Evolutionary conservation across 2,329 filamentous ascomycete genomes (phyloP).

Genomic region (Colletotrichum higginsianum): DNA sequence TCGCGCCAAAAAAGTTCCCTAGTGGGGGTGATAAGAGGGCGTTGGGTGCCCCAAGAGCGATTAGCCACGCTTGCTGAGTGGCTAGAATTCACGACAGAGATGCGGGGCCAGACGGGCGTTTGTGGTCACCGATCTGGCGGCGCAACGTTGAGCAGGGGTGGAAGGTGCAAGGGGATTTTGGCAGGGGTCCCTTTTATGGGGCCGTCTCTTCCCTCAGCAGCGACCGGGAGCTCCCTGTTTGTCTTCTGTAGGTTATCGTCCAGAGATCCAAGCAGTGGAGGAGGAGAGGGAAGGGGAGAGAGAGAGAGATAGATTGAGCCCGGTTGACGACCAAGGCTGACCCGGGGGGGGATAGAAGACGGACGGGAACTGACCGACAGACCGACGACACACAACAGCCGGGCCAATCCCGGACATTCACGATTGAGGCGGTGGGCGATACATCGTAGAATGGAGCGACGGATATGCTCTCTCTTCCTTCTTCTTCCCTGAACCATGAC

Average conservation of each 20-base stretch:
- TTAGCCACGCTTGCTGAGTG: constrained; percentile 4
- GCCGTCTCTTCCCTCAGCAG: not conserved
- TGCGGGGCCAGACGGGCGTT: constrained; percentile 36
- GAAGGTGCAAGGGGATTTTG: not conserved
- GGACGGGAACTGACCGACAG: not conserved
- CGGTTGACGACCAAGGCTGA: not conserved
- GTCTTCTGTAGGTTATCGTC: too few relatives aligned
- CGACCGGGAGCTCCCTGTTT: too few relatives aligned
- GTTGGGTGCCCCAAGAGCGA: constrained; percentile 2
- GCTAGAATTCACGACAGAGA: constrained; percentile 10
- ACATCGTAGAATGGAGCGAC: too few relatives aligned
- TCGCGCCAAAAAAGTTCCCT: constrained; percentile 41
- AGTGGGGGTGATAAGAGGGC: constrained; percentile 39
- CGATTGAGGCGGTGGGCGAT: too few relatives aligned
- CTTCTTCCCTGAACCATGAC: too few relatives aligned
- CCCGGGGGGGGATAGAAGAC: not conserved
- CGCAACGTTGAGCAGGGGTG: constrained; percentile 16
- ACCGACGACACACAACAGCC: not conserved
- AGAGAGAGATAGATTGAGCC: constrained; percentile 1
- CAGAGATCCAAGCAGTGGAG: too few relatives aligned
- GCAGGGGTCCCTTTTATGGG: too few relatives aligned
- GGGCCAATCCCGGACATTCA: not conserved
- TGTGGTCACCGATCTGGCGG: constrained; percentile 40
- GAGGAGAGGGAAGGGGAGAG: constrained; percentile 2
- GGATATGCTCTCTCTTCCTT: too few relatives aligned